Percentiles rank a stretch among this genome's conserved stretches.
Conservation (phyloP, 1,139 yeast genomes). For the Yamadazyma sp. region DNA sequence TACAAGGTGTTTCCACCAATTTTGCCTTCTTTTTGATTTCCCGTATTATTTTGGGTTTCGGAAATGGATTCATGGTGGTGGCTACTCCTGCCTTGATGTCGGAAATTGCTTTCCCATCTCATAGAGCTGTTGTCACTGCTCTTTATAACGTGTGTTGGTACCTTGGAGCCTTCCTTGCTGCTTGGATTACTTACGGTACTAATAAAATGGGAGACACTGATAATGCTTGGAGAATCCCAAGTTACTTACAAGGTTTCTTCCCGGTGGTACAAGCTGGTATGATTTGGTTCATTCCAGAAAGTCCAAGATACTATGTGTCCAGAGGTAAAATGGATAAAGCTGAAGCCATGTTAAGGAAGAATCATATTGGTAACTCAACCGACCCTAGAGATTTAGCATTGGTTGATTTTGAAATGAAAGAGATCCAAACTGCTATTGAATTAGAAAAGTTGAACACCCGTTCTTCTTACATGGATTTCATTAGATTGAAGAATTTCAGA, state of each 20-base stretch:
- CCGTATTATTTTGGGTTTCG: conserved; percentile 10
- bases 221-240: conserved; percentile 47
- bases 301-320: conserved; percentile 44
- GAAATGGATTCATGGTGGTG: conserved; percentile 39
- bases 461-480: conserved; percentile 35
- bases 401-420: conserved; percentile 46
- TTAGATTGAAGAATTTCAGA: conserved; percentile 38
- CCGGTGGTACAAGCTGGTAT: conserved; percentile 27
- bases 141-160: conserved; percentile 50
- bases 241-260: conserved; percentile 42
- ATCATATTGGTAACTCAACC: conserved; percentile 38
- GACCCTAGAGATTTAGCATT: conserved; percentile 31
- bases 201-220: conserved; percentile 15
- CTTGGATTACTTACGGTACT: conserved; percentile 36
- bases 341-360: conserved; percentile 38
- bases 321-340: conserved; percentile 40
- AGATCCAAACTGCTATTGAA: conserved; percentile 42
- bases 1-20: conserved; percentile 35
- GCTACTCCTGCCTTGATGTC: conserved; percentile 42
- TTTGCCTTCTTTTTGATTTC: conserved; percentile 10
- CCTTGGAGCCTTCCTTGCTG: conserved; percentile 56
- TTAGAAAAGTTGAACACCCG: conserved; percentile 27
- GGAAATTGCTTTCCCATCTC: conserved; percentile 48
- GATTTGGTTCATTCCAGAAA: conserved; percentile 44
- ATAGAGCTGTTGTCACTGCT: conserved; percentile 46